Base-by-base conservation (phyloP, 73 alveolate genomes). In the Paramecium pentaurelia region DNA sequence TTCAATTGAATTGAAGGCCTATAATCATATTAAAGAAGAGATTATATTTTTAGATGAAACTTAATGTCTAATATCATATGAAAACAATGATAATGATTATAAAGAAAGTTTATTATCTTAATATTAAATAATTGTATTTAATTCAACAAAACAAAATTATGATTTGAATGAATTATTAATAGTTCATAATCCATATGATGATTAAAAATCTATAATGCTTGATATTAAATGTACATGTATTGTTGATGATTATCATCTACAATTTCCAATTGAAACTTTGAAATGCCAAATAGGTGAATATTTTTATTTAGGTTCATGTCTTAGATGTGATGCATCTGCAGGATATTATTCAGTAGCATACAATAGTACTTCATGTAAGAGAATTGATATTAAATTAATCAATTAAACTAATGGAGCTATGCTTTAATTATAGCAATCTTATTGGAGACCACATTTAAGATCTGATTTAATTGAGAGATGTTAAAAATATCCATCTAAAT, bases 371-470 rank as follows among this genome's bases (percentile, higher is more conserved):
- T 37, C 38, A 16, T 75, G 88, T 45, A 34, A 34, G 18, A 34
- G 49, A 36, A 40, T 40, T 11, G 88, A 75, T 75, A 34, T 22
- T 5, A 32, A 34, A 75, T 10, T 34, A 9, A 75, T 75, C 49
- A 22, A 22, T 18, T 16, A 75, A 22, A 75, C 36, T 4, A 75
- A 37, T 32, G 36, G 60, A 37, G 49, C 42, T 1, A 75, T 37
- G 36, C 60, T 75, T 16, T 14, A 75, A 37, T 75, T 75, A 37
- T 22, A 75, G n/a, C n/a, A 12, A 22, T 75, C 20, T 1, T 75
- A 34, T 37, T 84, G 92, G 92, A 84, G 92, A 84, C 92, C 92
- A 0, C 58, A 34, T 20, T 11, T 38, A 84, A 25, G 34, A 28
- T 27, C 80, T 22, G 80, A 20, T 84, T n/a, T 8, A 12, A 84